Conservation (phyloP, 1,139 yeast genomes). For the Blastobotrys ciferrii region DNA sequence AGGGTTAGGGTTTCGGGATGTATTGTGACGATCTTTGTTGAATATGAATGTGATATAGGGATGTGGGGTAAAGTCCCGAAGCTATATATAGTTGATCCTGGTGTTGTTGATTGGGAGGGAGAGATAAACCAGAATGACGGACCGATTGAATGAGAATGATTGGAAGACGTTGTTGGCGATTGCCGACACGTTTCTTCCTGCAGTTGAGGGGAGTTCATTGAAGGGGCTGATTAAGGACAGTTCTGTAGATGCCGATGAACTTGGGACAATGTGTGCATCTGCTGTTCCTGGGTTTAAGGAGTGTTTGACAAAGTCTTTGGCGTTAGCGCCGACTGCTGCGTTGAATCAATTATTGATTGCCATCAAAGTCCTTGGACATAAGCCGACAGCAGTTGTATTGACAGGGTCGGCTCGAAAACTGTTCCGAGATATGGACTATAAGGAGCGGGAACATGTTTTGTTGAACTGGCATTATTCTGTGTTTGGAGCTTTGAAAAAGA, state of each 20-base stretch:
- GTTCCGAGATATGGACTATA: constrained; percentile 28
- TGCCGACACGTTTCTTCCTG: constrained; percentile 27
- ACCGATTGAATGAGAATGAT: constrained; percentile 17
- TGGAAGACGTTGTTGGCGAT: constrained; percentile 25
- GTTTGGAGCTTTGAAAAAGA: constrained; percentile 23
- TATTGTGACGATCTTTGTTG: too few species aligned
- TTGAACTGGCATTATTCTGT: constrained; percentile 25
- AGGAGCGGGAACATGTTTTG: constrained; percentile 23
- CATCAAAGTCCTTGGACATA: constrained; percentile 25
- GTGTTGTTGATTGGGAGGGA: too few species aligned
- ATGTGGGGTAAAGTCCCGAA: too few species aligned
- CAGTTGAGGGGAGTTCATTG: constrained; percentile 19
- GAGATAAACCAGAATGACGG: constrained; percentile 1
- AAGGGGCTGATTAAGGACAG: constrained; percentile 11
- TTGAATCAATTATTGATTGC: constrained; percentile 20
- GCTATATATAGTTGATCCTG: too few species aligned
- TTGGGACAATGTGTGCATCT: constrained; percentile 25
- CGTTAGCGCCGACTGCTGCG: constrained; percentile 15
- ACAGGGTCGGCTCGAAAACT: constrained; percentile 26
- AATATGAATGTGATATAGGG: too few species aligned
- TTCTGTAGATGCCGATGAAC: constrained; percentile 17
- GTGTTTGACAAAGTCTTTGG: constrained; percentile 13
- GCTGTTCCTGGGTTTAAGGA: constrained; percentile 29
- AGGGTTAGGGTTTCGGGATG: too few species aligned
- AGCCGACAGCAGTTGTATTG: constrained; percentile 27